These are phyloP conservation scores for Spergularia bocconei DNA, from an alignment of 148 eudicot species.

Conservation along the genomic window DNA sequence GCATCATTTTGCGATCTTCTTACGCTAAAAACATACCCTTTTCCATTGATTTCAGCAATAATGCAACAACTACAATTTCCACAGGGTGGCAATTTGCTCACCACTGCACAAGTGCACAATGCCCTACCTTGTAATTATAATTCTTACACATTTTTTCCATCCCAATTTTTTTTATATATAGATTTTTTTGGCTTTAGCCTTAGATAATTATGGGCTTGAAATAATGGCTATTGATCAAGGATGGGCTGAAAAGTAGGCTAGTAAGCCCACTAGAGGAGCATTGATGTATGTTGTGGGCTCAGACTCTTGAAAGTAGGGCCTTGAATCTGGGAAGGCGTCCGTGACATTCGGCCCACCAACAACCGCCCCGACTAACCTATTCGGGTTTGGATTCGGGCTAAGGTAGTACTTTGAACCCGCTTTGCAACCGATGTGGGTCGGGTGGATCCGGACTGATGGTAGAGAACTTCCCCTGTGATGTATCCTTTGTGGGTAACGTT, in stretches of 20 bases:
- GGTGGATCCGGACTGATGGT: slow-evolving; percentile 67
- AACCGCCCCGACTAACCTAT: slow-evolving; percentile 75
- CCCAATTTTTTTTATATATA: not conserved
- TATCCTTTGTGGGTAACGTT: slow-evolving; percentile 70
- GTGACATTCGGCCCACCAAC: slow-evolving; percentile 91
- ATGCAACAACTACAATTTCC: slow-evolving; percentile 16
- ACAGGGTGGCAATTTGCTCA: slow-evolving; percentile 52
- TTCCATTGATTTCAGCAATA: slow-evolving; percentile 21
- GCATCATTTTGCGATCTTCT: too few relatives aligned
- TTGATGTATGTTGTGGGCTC: slow-evolving; percentile 97
- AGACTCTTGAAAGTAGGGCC: slow-evolving; percentile 81
- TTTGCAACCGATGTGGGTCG: slow-evolving; percentile 72
- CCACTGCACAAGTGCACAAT: slow-evolving; percentile 23
- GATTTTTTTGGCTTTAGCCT: not conserved
- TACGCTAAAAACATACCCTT: not conserved
- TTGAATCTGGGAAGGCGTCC: slow-evolving; percentile 82
- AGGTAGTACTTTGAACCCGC: slow-evolving; percentile 67
- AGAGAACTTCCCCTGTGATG: slow-evolving; percentile 89
- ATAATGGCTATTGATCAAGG: slow-evolving; percentile 23
- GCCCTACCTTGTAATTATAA: not conserved
- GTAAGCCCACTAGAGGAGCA: slow-evolving; percentile 93
- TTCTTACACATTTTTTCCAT: not conserved
- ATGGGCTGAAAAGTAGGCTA: slow-evolving; percentile 78
- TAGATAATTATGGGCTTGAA: not conserved
- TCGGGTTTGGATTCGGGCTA: slow-evolving; percentile 86